Conservation (phyloP, 2,329 filamentous ascomycete genomes). For the Dactylella cylindrospora region DNA sequence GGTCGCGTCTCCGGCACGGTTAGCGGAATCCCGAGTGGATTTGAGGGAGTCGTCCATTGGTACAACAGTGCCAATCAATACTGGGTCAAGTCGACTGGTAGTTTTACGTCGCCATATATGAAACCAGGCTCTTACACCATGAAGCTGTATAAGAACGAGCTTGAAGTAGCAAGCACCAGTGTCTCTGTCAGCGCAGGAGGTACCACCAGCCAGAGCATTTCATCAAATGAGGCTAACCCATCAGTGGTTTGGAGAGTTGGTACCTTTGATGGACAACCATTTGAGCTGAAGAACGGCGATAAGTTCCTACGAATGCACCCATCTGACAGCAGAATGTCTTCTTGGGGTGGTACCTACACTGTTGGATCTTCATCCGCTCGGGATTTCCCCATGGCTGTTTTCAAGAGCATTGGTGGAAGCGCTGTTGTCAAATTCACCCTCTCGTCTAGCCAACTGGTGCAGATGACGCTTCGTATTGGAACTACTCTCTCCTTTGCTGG, state of each 20-base stretch:
- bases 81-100: slow-evolving; percentile 61
- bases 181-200: slow-evolving; percentile 59
- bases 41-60: slow-evolving; percentile 66
- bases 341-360: slow-evolving; percentile 65
- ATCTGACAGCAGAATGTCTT: slow-evolving; percentile 64
- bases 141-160: slow-evolving; percentile 64
- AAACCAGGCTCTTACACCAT: slow-evolving; percentile 70
- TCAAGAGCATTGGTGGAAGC: slow-evolving; percentile 54
- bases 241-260: slow-evolving; percentile 65
- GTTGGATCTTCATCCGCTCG: slow-evolving; percentile 59
- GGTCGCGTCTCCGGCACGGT: slow-evolving; percentile 65
- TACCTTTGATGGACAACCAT: slow-evolving; percentile 65
- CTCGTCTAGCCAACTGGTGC: slow-evolving; percentile 32
- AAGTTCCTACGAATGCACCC: slow-evolving; percentile 70
- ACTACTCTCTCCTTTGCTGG: slow-evolving; percentile 66
- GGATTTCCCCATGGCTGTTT: slow-evolving; percentile 67
- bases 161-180: slow-evolving; percentile 58
- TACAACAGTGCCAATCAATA: slow-evolving; percentile 65
- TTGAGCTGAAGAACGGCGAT: slow-evolving; percentile 67
- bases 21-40: slow-evolving; percentile 59
- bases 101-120: slow-evolving; percentile 67
- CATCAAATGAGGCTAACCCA: slow-evolving; percentile 56
- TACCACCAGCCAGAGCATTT: slow-evolving; percentile 58
- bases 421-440: slow-evolving; percentile 39
- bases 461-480: slow-evolving; percentile 63